Percentiles rank a stretch among this genome's conserved stretches.
phyloP scores from a whole-genome alignment of 495 filamentous ascomycete species.

The Bombardia bombarda region DNA sequence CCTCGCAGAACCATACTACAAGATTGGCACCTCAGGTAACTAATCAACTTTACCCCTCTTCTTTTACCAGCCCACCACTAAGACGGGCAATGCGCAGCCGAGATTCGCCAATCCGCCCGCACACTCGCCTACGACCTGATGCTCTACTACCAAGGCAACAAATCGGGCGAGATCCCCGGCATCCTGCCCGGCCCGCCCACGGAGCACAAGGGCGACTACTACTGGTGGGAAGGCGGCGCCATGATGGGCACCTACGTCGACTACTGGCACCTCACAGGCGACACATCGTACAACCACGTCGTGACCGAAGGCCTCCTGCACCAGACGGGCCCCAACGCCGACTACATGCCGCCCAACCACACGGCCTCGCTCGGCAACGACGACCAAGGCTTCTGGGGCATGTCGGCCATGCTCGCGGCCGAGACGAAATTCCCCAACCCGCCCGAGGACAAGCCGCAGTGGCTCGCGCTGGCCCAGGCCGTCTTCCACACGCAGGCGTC shows the following conservation, averaged over 20 bases:
- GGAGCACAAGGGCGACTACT: slow-evolving; percentile 37
- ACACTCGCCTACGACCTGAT: slow-evolving; percentile 59
- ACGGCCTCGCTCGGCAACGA: slow-evolving; percentile 71
- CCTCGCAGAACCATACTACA: slow-evolving; percentile 17
- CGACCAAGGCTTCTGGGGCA: slow-evolving; percentile 77
- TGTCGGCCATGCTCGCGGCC: slow-evolving; percentile 68
- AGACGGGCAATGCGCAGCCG: slow-evolving; percentile 28
- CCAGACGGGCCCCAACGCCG: slow-evolving; percentile 52
- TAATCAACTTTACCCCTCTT: neutral
- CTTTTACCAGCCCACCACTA: no score
- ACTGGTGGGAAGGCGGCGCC: slow-evolving; percentile 53
- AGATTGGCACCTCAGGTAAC: slow-evolving; percentile 18
- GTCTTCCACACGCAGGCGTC: slow-evolving; percentile 65
- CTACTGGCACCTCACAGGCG: slow-evolving; percentile 65
- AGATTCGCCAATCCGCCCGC: slow-evolving; percentile 53
- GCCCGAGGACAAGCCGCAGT: slow-evolving; percentile 51
- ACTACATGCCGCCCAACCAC: slow-evolving; percentile 61
- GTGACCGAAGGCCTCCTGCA: slow-evolving; percentile 52
- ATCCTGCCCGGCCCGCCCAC: slow-evolving; percentile 50
- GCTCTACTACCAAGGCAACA: slow-evolving; percentile 55
- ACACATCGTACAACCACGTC: slow-evolving; percentile 53
- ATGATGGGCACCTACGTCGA: slow-evolving; percentile 54
- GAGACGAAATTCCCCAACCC: slow-evolving; percentile 65
- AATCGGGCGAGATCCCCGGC: slow-evolving; percentile 55
- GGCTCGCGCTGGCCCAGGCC: slow-evolving; percentile 66